A percentile compares a stretch with the other conserved stretches of the same genome.
Evolutionary conservation across 345 rosid species (phyloP).

Genomic region (Camelina neglecta): DNA sequence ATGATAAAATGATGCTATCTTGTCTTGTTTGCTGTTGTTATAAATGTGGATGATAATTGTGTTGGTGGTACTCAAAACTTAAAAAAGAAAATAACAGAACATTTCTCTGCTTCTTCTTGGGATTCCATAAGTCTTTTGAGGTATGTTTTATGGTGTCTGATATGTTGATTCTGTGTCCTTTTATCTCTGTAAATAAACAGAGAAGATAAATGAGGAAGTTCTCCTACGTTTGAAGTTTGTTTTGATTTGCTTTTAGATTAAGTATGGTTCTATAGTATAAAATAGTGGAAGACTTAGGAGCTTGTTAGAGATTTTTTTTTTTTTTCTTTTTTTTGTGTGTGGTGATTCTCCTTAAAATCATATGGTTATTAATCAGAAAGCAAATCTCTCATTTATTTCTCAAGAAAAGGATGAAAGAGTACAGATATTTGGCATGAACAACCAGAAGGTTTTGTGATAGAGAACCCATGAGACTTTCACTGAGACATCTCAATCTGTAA

Average conservation of each 20-base stretch:
- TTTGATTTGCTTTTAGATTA: conserved; percentile 13
- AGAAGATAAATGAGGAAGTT: conserved; percentile 15
- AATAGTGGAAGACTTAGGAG: conserved; percentile 15
- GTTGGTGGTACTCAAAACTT: not conserved
- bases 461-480: not conserved
- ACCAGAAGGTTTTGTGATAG: not conserved
- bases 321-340: not conserved
- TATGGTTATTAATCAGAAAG: conserved; percentile 9
- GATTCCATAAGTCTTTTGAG: conserved; percentile 28
- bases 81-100: not conserved
- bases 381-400: conserved; percentile 4
- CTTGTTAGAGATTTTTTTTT: conserved; percentile 15
- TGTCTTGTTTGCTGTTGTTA: conserved; percentile 20
- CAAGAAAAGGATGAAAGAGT: not conserved
- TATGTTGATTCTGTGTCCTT: conserved; percentile 15
- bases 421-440: not conserved
- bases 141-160: conserved; percentile 33
- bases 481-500: not conserved
- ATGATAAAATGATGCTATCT: conserved; percentile 17
- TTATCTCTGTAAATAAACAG: conserved; percentile 17
- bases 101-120: conserved; percentile 22
- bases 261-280: conserved; percentile 9
- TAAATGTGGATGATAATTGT: conserved; percentile 29
- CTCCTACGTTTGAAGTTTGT: conserved; percentile 8
- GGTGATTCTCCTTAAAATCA: not conserved